Base-by-base conservation (phyloP, 805 yeast genomes). In the Isabelozyma pseudorhagii region DNA sequence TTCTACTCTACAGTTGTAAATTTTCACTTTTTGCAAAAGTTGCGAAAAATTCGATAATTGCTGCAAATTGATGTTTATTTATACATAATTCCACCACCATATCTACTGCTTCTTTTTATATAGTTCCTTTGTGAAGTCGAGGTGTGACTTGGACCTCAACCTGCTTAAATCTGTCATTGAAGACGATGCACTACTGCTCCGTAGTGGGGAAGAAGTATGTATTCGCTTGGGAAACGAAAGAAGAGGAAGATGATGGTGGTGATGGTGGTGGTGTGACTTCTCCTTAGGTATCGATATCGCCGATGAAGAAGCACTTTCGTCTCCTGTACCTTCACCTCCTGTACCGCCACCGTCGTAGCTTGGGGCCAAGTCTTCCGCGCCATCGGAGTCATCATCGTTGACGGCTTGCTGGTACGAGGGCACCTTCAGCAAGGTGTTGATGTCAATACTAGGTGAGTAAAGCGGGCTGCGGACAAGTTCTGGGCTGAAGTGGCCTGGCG, bases 391-490 rank as follows among this genome's bases (percentile, higher is more conserved):
- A 44, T 72, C 73, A 11, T 68, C 72, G 34, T 71, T 74, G 8
- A 71, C 52, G 0, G 78, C 79, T 48, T 71, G 69, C 5, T 63
- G 64, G 50, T 74, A 74, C 38, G 75, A 63, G 0, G 79, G 79
- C 6, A 73, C 69, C 45, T 58, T 57, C 51, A 61, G 63, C 14
- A 70, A 56, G n/a, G 51, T 25, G 14, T 48, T 50, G 7, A 67
- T 54, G 50, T 70, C 69, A 11, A 69, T 41, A 17, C 13, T 51
- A 45, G 18, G 28, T 25, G 28, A 42, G 31, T n/a, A 42, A 47
- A 18, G 25, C 7, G 21, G 14, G 10, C 28, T 15, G 8, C 25
- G 25, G 25, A 21, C 3, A 21, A 21, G 25, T 21, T 21, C 25
- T 1, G 21, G n/a, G 2, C 36, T 31, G n/a, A 10, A 10, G 10